These are phyloP conservation scores for Ganoderma multipileum DNA, from an alignment of 1,284 basidiomycete genomes.

Conservation along the genomic window DNA sequence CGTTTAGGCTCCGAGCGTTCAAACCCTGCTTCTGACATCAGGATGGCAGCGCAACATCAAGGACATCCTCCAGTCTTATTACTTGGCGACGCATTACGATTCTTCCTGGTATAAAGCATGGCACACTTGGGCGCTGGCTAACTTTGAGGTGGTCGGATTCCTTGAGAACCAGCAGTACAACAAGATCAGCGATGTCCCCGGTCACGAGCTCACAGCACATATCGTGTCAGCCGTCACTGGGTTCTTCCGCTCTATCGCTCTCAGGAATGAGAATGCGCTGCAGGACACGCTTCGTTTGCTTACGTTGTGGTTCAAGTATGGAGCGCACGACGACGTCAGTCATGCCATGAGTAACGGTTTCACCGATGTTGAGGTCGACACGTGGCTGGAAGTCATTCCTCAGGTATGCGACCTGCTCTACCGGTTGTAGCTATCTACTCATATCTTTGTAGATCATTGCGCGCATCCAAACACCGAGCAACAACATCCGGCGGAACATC, in stretches of 20 bases:
- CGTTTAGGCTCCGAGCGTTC: slow-evolving; percentile 2
- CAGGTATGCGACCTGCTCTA: slow-evolving; percentile 61
- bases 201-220: slow-evolving; percentile 80
- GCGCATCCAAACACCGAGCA: slow-evolving; percentile 94
- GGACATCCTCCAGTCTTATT: slow-evolving; percentile 87
- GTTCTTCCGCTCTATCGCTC: slow-evolving; percentile 95
- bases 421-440: neutral
- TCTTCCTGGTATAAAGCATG: slow-evolving; percentile 98
- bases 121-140: slow-evolving; percentile 98
- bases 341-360: slow-evolving; percentile 92
- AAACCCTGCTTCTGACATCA: slow-evolving; percentile 13
- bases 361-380: slow-evolving; percentile 92
- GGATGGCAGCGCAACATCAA: slow-evolving; percentile 71
- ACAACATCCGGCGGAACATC: slow-evolving; percentile 90
- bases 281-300: slow-evolving; percentile 95
- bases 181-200: slow-evolving; percentile 70
- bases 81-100: slow-evolving; percentile 91
- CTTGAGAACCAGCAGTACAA: slow-evolving; percentile 74
- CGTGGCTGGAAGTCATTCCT: slow-evolving; percentile 98
- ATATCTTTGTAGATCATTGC: slow-evolving; percentile 85
- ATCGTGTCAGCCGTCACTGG: slow-evolving; percentile 96
- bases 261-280: slow-evolving; percentile 86
- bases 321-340: slow-evolving; percentile 90
- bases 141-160: slow-evolving; percentile 93
- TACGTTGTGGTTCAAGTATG: slow-evolving; percentile 99